phyloP scores from a whole-genome alignment of 345 rosid genomes.

The Rhodamnia argentea region DNA sequence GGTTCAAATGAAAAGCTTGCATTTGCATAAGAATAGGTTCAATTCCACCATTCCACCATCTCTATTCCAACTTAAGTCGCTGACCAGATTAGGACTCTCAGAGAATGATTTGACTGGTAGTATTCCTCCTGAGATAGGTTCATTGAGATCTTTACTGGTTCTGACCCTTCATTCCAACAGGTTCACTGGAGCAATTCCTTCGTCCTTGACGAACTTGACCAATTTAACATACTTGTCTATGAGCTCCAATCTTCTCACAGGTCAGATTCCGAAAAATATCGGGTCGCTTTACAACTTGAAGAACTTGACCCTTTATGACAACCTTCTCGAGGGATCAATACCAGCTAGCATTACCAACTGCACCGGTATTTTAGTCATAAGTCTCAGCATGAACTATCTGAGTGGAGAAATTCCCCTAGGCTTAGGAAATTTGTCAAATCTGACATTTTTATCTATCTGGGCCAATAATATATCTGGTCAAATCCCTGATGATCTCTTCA shows the following conservation, averaged over 20 bases:
- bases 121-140: slow-evolving; percentile 43
- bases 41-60: slow-evolving; percentile 64
- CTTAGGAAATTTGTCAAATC: slow-evolving; percentile 41
- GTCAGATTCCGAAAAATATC: slow-evolving; percentile 46
- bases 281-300: slow-evolving; percentile 57
- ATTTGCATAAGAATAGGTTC: slow-evolving; percentile 39
- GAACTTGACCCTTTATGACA: slow-evolving; percentile 38
- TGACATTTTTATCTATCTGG: slow-evolving; percentile 33
- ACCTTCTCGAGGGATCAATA: slow-evolving; percentile 62
- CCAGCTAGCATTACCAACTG: slow-evolving; percentile 71
- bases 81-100: slow-evolving; percentile 55
- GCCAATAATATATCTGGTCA: slow-evolving; percentile 48
- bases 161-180: slow-evolving; percentile 63
- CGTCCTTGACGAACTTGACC: slow-evolving; percentile 43
- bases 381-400: slow-evolving; percentile 28
- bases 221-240: slow-evolving; percentile 53
- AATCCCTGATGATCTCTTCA: slow-evolving; percentile 69
- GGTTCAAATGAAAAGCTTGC: slow-evolving; percentile 28
- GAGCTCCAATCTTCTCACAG: slow-evolving; percentile 50
- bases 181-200: slow-evolving; percentile 53
- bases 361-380: slow-evolving; percentile 30
- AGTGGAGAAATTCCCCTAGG: slow-evolving; percentile 55
- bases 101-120: slow-evolving; percentile 49
- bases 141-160: slow-evolving; percentile 36
- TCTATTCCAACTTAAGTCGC: slow-evolving; percentile 37